Percentiles rank a stretch among this genome's conserved stretches.
Evolutionary conservation across 106 monocot genomes (phyloP).

Genomic region (Dioscorea alata): DNA sequence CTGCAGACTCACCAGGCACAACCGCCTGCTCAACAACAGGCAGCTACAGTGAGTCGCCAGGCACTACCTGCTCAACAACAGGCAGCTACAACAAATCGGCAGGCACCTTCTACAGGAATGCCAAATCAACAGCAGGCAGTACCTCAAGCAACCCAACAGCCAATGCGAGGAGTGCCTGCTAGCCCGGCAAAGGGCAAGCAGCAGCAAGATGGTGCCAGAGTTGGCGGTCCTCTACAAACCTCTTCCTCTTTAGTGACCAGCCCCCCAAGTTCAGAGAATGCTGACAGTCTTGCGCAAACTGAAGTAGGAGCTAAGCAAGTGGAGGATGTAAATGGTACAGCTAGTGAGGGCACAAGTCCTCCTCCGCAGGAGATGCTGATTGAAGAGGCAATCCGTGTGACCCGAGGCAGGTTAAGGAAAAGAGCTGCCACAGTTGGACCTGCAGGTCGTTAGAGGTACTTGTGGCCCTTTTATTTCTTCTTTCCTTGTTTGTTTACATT

Average conservation of each 20-base stretch:
- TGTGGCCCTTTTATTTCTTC: not conserved
- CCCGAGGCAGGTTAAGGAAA: slow-evolving; percentile 46
- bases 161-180: not conserved
- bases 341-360: slow-evolving; percentile 4
- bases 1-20: slow-evolving; percentile 1
- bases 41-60: not conserved
- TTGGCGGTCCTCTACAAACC: not conserved
- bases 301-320: slow-evolving; percentile 5
- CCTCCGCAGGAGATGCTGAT: slow-evolving; percentile 16
- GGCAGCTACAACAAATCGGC: not conserved
- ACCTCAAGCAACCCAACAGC: slow-evolving; percentile 2
- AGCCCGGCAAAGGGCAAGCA: slow-evolving; percentile 10
- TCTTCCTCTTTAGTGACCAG: not conserved
- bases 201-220: slow-evolving; percentile 3
- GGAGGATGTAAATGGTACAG: not conserved
- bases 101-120: slow-evolving; percentile 3
- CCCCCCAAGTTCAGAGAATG: not conserved
- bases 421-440: slow-evolving; percentile 10
- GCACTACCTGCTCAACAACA: slow-evolving; percentile 10
- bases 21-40: slow-evolving; percentile 9
- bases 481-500: not conserved
- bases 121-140: slow-evolving; percentile 4
- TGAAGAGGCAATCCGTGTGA: slow-evolving; percentile 51
- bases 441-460: slow-evolving; percentile 1
- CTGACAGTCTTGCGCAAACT: not conserved